Evolutionary conservation across 495 filamentous ascomycete genomes (phyloP).

Genomic region (Thermothielavioides terrestris): DNA sequence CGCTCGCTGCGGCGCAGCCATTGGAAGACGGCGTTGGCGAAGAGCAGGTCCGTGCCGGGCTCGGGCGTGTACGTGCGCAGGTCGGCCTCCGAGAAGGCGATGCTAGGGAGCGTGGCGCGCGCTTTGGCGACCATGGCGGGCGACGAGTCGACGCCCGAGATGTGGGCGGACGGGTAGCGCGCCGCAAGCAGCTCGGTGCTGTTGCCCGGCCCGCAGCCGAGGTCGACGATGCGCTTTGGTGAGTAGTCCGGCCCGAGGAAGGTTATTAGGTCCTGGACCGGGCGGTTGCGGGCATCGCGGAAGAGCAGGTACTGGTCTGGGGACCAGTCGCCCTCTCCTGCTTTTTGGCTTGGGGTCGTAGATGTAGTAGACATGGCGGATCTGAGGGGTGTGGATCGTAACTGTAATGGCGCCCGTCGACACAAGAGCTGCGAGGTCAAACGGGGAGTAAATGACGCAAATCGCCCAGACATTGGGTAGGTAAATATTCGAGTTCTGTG

Average conservation of each 20-base stretch:
- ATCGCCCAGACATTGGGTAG: too few species aligned
- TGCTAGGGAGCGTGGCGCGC: conserved; percentile 21
- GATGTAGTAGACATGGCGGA: conserved; percentile 3
- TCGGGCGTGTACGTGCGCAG: conserved; percentile 32
- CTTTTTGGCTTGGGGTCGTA: conserved; percentile 24
- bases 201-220: conserved; percentile 51
- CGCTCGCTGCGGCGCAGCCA: conserved; percentile 40
- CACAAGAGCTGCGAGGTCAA: too few species aligned
- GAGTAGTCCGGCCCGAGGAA: conserved; percentile 3
- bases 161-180: conserved; percentile 36
- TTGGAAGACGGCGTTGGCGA: conserved; percentile 49
- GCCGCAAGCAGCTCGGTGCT: conserved; percentile 38
- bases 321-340: conserved; percentile 23
- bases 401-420: too few species aligned
- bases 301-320: conserved; percentile 13
- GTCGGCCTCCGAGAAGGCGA: conserved; percentile 33
- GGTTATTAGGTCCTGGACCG: conserved; percentile 11
- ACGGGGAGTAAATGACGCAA: too few species aligned
- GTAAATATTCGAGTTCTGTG: too few species aligned
- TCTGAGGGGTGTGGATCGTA: background rate
- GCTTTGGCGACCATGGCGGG: conserved; percentile 46
- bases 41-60: conserved; percentile 36
- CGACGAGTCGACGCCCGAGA: conserved; percentile 48
- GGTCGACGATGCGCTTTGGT: conserved; percentile 39
- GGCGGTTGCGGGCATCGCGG: conserved; percentile 5